phyloP scores from a whole-genome alignment of 805 yeast genomes.

The Candida pseudofarinosa region DNA sequence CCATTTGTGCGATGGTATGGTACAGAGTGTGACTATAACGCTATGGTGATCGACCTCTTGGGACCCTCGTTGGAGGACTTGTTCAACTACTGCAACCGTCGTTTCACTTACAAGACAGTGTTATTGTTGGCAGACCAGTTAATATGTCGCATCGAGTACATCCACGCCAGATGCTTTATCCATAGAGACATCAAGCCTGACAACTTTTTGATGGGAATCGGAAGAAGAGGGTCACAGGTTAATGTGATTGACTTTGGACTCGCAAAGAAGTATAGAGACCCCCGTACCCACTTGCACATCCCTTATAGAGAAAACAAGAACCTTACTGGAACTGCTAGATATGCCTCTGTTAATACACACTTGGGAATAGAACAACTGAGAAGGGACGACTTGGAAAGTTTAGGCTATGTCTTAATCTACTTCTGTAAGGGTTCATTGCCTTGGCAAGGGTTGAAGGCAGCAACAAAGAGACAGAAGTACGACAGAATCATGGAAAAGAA shows the following conservation, averaged over 20 bases:
- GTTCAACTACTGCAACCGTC: slow-evolving; percentile 92
- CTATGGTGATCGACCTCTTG: slow-evolving; percentile 91
- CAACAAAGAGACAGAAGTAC: slow-evolving; percentile 93
- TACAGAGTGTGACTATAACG: slow-evolving; percentile 92
- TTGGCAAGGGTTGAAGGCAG: slow-evolving; percentile 98
- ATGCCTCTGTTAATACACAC: slow-evolving; percentile 93
- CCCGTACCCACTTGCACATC: slow-evolving; percentile 88
- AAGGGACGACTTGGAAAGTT: slow-evolving; percentile 92
- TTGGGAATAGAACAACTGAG: slow-evolving; percentile 95
- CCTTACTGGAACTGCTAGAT: slow-evolving; percentile 95
- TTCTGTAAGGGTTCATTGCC: slow-evolving; percentile 95
- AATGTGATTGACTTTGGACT: slow-evolving; percentile 92
- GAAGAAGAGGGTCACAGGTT: slow-evolving; percentile 91
- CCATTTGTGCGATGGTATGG: slow-evolving; percentile 95
- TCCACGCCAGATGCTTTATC: slow-evolving; percentile 90
- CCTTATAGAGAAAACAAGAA: slow-evolving; percentile 96
- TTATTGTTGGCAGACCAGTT: slow-evolving; percentile 90
- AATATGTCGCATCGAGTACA: slow-evolving; percentile 88
- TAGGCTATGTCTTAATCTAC: slow-evolving; percentile 91
- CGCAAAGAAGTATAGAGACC: slow-evolving; percentile 91
- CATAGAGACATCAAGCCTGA: slow-evolving; percentile 85
- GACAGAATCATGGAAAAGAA: slow-evolving; percentile 95
- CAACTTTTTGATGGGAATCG: slow-evolving; percentile 83
- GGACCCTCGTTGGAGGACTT: slow-evolving; percentile 95
- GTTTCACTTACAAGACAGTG: slow-evolving; percentile 90